Base-by-base conservation (phyloP, 1,139 yeast genomes). In the Scheffersomyces cryptocercus region DNA sequence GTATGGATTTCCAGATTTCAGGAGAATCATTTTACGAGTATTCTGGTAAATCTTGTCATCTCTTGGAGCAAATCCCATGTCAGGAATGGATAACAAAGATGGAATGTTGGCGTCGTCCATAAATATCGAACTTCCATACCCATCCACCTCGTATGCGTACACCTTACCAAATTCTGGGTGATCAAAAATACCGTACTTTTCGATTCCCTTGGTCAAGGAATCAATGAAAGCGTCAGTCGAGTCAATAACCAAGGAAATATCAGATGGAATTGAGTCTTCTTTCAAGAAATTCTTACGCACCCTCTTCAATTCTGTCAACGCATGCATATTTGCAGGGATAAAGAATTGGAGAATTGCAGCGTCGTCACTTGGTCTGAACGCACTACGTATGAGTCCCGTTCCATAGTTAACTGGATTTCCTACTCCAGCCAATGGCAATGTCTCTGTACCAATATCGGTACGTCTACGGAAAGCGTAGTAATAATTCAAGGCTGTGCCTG, bases 91-190 rank as follows among this genome's bases (percentile, higher is more conserved):
- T 35, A 89, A 68, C 35, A 89, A 71, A 0, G 96, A 88, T 1
- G 97, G 97, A 29, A 90, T 74, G 54, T 89, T 89, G 16, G 97
- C 97, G 64, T 89, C 97, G 62, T 89, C 97, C 95, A 90, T 88
- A 47, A 84, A 72, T 11, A 81, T 67, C 0, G 76, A 54, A 28
- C 95, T 77, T 1, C 96, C 96, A 59, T 78, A 90, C 0, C 97
- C 97, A 61, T 89, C 97, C 8, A 89, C 85, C 60, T 89, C 97
- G 55, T 85, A 89, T 0, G 97, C 97, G 55, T 81, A 88, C 1
- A 89, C 96, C 47, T 76, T 73, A 1, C 96, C 97, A 63, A 72
- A 85, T 4, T 55, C 65, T 2, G 87, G 85, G 61, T 89, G 95
- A 4, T 80, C 67, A 8, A 82, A 73, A 3, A 84, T 76, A 0